Evolutionary conservation across 1,139 yeast genomes (phyloP).

Genomic region (Diutina pseudorugosa): DNA sequence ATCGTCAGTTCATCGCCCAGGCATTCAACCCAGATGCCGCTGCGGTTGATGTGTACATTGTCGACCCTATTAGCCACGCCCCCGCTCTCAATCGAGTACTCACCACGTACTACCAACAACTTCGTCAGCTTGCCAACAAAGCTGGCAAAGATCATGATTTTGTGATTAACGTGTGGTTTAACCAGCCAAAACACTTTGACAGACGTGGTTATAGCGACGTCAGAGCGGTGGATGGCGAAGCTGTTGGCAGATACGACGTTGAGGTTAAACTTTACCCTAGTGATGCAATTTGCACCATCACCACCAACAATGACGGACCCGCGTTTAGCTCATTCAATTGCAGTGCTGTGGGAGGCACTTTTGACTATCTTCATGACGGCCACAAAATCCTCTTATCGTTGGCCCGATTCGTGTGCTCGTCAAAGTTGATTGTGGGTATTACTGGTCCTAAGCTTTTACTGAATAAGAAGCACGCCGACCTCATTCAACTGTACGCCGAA

Average conservation of each 20-base stretch:
- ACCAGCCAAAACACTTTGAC: constrained; percentile 6
- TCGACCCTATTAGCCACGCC: constrained; percentile 11
- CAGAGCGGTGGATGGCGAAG: neutral
- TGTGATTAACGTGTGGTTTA: constrained; percentile 22
- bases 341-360: constrained; percentile 85
- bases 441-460: constrained; percentile 67
- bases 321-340: neutral
- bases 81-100: constrained; percentile 16
- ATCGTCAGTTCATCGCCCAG: constrained; percentile 13
- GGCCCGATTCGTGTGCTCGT: constrained; percentile 48
- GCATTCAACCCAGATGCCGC: constrained; percentile 7
- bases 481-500: constrained; percentile 52
- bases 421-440: constrained; percentile 61
- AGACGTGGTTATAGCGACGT: neutral
- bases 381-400: constrained; percentile 77
- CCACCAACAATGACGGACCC: neutral
- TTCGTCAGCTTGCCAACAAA: constrained; percentile 13
- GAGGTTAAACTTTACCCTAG: neutral
- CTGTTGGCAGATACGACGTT: neutral
- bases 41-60: constrained; percentile 17
- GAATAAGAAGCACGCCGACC: constrained; percentile 64
- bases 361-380: constrained; percentile 94
- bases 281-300: neutral
- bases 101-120: constrained; percentile 15
- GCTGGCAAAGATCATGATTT: constrained; percentile 17